Evolutionary conservation across 441 rosid genomes (phyloP).

Genomic region (Populus hybrid): DNA sequence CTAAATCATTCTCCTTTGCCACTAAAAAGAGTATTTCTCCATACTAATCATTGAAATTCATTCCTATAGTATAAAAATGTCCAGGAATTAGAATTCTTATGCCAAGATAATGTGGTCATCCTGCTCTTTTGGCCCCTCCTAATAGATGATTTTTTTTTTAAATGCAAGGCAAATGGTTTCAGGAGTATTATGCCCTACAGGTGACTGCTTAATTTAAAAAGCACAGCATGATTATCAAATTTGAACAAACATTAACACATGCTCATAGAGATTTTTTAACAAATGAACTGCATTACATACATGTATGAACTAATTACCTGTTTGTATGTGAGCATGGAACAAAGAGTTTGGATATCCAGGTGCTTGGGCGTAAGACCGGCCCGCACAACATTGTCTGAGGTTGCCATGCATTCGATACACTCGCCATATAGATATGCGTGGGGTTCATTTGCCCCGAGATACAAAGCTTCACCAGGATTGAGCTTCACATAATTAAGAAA

Average conservation of each 20-base stretch:
- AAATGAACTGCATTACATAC: not conserved
- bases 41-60: not conserved
- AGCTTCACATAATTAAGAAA: slow-evolving; percentile 68
- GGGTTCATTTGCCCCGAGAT: slow-evolving; percentile 73
- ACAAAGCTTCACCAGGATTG: slow-evolving; percentile 74
- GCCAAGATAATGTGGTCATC: not conserved
- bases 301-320: slow-evolving; percentile 37
- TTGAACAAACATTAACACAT: not conserved
- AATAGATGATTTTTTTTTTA: too few species aligned
- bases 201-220: not conserved
- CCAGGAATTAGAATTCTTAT: too few species aligned
- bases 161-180: not conserved
- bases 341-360: slow-evolving; percentile 64
- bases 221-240: not conserved
- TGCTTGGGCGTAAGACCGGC: slow-evolving; percentile 81
- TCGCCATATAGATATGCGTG: slow-evolving; percentile 73
- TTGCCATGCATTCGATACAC: slow-evolving; percentile 82
- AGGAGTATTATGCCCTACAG: not conserved
- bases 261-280: not conserved
- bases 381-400: slow-evolving; percentile 81
- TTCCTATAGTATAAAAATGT: not conserved
- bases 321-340: slow-evolving; percentile 77
- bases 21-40: not conserved
- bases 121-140: not conserved
- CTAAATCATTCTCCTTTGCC: not conserved